Evolutionary conservation across 768 basidiomycete genomes (phyloP).

Genomic region (Leccinum barrowsii): DNA sequence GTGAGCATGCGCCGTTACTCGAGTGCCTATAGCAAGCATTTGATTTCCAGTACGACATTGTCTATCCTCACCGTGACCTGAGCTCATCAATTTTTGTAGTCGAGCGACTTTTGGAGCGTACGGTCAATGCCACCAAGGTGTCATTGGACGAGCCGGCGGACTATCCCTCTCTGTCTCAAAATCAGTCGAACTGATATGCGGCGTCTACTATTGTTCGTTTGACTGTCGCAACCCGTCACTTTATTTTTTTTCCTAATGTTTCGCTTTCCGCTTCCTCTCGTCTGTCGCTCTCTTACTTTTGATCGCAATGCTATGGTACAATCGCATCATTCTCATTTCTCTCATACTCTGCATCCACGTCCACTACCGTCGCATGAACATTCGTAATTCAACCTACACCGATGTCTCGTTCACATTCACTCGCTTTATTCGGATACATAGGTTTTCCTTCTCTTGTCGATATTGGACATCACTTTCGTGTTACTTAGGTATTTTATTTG

Average conservation of each 20-base stretch:
- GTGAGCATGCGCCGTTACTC: conserved; percentile 68
- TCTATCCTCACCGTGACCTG: neutral
- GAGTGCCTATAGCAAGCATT: conserved; percentile 74
- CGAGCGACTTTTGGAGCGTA: conserved; percentile 64
- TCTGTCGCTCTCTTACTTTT: conserved; percentile 17
- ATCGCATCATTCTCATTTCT: conserved; percentile 28
- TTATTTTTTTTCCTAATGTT: neutral
- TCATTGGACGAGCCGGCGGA: conserved; percentile 29
- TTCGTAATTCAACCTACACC: conserved; percentile 34
- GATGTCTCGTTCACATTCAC: conserved; percentile 17
- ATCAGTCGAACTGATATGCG: conserved; percentile 18
- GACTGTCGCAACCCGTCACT: conserved; percentile 7
- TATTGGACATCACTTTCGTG: conserved; percentile 22
- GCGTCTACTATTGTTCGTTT: conserved; percentile 4
- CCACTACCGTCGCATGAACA: conserved; percentile 33
- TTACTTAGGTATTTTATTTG: conserved; percentile 16
- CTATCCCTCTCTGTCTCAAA: conserved; percentile 28
- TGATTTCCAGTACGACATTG: conserved; percentile 63
- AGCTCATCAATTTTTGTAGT: conserved; percentile 39
- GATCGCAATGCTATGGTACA: conserved; percentile 38
- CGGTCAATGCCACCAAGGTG: conserved; percentile 27
- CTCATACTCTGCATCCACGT: conserved; percentile 30
- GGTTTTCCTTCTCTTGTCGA: conserved; percentile 30
- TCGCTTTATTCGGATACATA: conserved; percentile 26
- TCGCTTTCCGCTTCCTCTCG: neutral